Percentiles rank a stretch among this genome's conserved stretches.
Evolutionary conservation across 2,329 filamentous ascomycete genomes (phyloP).

Genomic region (Didymosphaeria variabile): DNA sequence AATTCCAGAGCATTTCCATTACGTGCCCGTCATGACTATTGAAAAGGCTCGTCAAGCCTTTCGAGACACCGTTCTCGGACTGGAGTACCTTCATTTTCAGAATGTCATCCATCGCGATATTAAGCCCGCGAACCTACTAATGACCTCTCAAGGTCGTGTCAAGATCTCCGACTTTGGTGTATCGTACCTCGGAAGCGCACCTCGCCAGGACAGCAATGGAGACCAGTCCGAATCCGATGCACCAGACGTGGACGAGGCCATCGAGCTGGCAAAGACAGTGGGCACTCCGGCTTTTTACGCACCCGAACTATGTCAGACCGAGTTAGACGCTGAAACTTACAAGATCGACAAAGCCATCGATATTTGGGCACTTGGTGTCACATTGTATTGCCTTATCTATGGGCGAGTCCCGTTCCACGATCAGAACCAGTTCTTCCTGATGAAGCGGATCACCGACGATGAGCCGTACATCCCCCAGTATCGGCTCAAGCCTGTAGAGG

Average conservation of each 20-base stretch:
- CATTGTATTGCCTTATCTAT: slow-evolving; percentile 93
- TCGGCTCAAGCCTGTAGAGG: slow-evolving; percentile 77
- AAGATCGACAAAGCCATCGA: slow-evolving; percentile 92
- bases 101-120: slow-evolving; percentile 62
- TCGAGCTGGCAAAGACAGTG: slow-evolving; percentile 97
- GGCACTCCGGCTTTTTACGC: slow-evolving; percentile 98
- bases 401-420: slow-evolving; percentile 93
- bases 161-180: slow-evolving; percentile 99
- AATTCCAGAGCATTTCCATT: slow-evolving; percentile 87
- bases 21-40: slow-evolving; percentile 91
- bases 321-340: slow-evolving; percentile 71
- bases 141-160: slow-evolving; percentile 83
- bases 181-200: slow-evolving; percentile 91
- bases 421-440: slow-evolving; percentile 90
- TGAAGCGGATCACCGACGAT: slow-evolving; percentile 88
- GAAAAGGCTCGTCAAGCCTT: slow-evolving; percentile 84
- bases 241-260: slow-evolving; percentile 87
- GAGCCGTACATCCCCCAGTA: slow-evolving; percentile 88
- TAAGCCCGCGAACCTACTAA: slow-evolving; percentile 81
- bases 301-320: slow-evolving; percentile 92
- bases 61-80: slow-evolving; percentile 87
- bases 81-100: slow-evolving; percentile 80
- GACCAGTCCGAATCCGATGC: slow-evolving; percentile 82
- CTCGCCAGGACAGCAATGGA: slow-evolving; percentile 79
- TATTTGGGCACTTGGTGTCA: slow-evolving; percentile 96